Base-by-base conservation (phyloP, 208 protist species). In the Leishmania braziliensis region DNA sequence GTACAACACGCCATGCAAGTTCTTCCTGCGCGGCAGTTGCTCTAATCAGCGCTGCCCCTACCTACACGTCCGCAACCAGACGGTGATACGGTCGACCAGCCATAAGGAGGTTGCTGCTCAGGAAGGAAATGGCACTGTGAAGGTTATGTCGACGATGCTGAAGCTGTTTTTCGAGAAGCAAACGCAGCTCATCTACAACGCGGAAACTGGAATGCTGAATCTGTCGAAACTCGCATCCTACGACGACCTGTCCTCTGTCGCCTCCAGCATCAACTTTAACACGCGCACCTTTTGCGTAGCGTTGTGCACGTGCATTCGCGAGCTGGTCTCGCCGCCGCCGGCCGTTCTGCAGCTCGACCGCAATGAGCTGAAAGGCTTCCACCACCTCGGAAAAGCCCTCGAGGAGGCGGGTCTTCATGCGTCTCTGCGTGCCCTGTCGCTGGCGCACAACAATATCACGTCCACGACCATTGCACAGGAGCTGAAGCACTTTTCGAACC, bases 161-260 rank as follows among this genome's bases (percentile, higher is more conserved):
- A 95, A 91, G 79, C 90, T 98, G 14, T 93, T 98, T 51, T 96
- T 98, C 85, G 91, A 98, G 79, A 98, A 98, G 85, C 91, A 96
- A 75, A 86, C 91, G 75, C 54, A 81, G 29, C 75, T 62, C 43
- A 90, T 98, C 53, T 96, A 91, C 83, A 78, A 92, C 70, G 85
- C 88, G 6, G 80, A 90, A 12, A 79, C 63, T 5, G 87, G 88
- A 0, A 81, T 92, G 73, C 82, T 98, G 18, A 84, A 96, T 78
- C 83, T 98, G 48, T 90, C 86, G 5, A 70, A 84, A n/a, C 81
- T 98, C 48, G 66, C 79, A 1, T 36, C 80, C 18, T 85, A 89
- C 51, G 84, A 83, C 5, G 95, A 98, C 77, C 79, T 98, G 10
- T 73, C 79, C 50, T 73, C 87, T 56, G 91, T 96, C 6, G 74